Percentiles rank a stretch among this genome's conserved stretches.
Conservation (phyloP, 345 rosid species). For the Hibiscus tridactylites region DNA sequence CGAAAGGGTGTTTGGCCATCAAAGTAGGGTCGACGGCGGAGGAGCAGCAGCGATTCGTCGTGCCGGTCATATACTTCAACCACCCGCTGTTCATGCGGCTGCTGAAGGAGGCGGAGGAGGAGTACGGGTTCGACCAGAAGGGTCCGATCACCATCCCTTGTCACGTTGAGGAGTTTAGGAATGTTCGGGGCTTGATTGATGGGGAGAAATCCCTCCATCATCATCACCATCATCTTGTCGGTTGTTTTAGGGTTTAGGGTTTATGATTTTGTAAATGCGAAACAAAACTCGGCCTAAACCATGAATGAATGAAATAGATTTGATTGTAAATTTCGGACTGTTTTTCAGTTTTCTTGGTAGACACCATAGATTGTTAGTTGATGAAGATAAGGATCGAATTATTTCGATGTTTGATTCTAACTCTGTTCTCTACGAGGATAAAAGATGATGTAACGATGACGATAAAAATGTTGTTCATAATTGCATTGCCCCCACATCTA, state of each 20-base stretch:
- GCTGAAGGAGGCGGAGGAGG: slow-evolving; percentile 51
- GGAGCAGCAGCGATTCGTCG: slow-evolving; percentile 40
- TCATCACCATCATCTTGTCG: slow-evolving; percentile 11
- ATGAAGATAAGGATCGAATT: neutral
- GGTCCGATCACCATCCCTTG: slow-evolving; percentile 58
- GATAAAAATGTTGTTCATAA: neutral
- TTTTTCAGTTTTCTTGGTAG: slow-evolving; percentile 9
- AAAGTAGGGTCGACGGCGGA: slow-evolving; percentile 46
- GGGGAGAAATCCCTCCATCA: slow-evolving; percentile 44
- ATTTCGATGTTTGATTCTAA: too few relatives aligned
- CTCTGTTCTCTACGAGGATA: too few relatives aligned
- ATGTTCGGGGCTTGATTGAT: slow-evolving; percentile 50
- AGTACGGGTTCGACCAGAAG: slow-evolving; percentile 61
- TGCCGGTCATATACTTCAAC: slow-evolving; percentile 48
- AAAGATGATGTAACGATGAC: neutral
- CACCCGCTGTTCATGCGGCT: slow-evolving; percentile 59
- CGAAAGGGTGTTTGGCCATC: slow-evolving; percentile 57
- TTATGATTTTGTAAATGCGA: slow-evolving; percentile 22
- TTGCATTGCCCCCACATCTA: neutral
- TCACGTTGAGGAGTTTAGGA: slow-evolving; percentile 45
- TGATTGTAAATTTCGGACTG: slow-evolving; percentile 17
- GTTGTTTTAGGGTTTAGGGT: neutral
- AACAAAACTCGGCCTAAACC: slow-evolving; percentile 23
- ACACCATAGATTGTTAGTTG: neutral
- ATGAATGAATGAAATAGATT: neutral